These are phyloP conservation scores for Globisporangium mamillatum DNA, from an alignment of 352 stramenopile species.

Conservation along the genomic window DNA sequence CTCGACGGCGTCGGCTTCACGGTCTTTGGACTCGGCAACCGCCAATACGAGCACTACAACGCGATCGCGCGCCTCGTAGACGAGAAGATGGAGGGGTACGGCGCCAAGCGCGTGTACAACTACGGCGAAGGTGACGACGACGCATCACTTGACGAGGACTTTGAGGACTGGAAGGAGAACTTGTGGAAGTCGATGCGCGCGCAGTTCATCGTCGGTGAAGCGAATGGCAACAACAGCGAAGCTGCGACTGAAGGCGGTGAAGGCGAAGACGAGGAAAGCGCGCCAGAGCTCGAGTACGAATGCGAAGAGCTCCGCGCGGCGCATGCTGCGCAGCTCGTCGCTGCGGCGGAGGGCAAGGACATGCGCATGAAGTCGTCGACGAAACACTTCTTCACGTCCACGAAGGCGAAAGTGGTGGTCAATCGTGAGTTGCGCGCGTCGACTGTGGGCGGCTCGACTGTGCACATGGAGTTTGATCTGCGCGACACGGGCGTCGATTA, in stretches of 20 bases:
- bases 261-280: slow-evolving; percentile 20
- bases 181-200: slow-evolving; percentile 81
- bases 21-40: slow-evolving; percentile 98
- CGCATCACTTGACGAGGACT: slow-evolving; percentile 90
- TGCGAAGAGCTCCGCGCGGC: slow-evolving; percentile 38
- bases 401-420: slow-evolving; percentile 79
- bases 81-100: slow-evolving; percentile 79
- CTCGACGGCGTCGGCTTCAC: slow-evolving; percentile 84
- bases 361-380: slow-evolving; percentile 74
- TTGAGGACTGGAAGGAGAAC: slow-evolving; percentile 95
- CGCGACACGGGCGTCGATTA: slow-evolving; percentile 85
- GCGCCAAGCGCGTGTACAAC: slow-evolving; percentile 79
- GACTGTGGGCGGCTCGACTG: slow-evolving; percentile 76
- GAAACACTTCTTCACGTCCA: slow-evolving; percentile 90
- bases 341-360: slow-evolving; percentile 15
- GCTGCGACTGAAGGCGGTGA: not conserved
- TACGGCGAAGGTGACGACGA: slow-evolving; percentile 97
- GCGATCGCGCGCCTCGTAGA: slow-evolving; percentile 93
- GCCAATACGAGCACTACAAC: slow-evolving; percentile 99
- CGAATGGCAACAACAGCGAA: slow-evolving; percentile 21
- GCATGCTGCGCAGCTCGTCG: slow-evolving; percentile 16
- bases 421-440: slow-evolving; percentile 89
- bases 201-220: slow-evolving; percentile 46
- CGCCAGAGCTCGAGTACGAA: slow-evolving; percentile 64
- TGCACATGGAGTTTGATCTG: slow-evolving; percentile 90